These are phyloP conservation scores for Hymenoscyphus linearis DNA, from an alignment of 2,329 filamentous ascomycete species.

Conservation along the genomic window DNA sequence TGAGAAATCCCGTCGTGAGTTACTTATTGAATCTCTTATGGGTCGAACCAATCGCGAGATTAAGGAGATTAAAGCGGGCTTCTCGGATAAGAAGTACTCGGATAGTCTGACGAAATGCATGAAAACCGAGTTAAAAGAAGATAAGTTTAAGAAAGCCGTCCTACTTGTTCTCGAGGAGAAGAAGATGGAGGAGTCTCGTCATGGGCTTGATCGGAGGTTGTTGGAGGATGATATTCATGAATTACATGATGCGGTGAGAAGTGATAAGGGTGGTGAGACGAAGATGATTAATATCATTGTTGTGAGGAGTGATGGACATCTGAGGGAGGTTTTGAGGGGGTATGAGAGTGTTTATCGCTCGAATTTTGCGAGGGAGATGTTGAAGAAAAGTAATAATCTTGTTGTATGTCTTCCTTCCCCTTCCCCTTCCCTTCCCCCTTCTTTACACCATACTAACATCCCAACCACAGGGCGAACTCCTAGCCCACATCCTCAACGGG, in stretches of 20 bases:
- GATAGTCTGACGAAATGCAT: slow-evolving; percentile 80
- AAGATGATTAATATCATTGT: slow-evolving; percentile 84
- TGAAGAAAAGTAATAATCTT: slow-evolving; percentile 84
- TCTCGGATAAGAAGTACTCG: slow-evolving; percentile 85
- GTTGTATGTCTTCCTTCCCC: slow-evolving; percentile 60
- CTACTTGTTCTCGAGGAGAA: slow-evolving; percentile 76
- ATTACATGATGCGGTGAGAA: slow-evolving; percentile 61
- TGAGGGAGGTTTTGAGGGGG: slow-evolving; percentile 70
- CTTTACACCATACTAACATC: neutral
- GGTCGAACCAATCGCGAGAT: slow-evolving; percentile 87
- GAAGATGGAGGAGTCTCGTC: slow-evolving; percentile 66
- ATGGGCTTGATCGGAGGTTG: slow-evolving; percentile 37
- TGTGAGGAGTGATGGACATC: slow-evolving; percentile 71
- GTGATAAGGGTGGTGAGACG: slow-evolving; percentile 77
- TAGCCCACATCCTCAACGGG: slow-evolving; percentile 93
- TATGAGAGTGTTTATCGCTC: slow-evolving; percentile 69
- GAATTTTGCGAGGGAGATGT: slow-evolving; percentile 84
- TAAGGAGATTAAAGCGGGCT: slow-evolving; percentile 76
- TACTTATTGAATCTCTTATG: slow-evolving; percentile 91
- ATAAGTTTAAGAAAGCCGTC: slow-evolving; percentile 91
- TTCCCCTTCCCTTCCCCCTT: neutral
- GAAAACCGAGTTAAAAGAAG: slow-evolving; percentile 86
- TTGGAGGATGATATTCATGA: slow-evolving; percentile 68
- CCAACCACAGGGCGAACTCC: slow-evolving; percentile 72
- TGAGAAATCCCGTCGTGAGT: slow-evolving; percentile 75